These are phyloP conservation scores for Aureobasidium vineae DNA, from an alignment of 2,329 filamentous ascomycete species.

Conservation along the genomic window DNA sequence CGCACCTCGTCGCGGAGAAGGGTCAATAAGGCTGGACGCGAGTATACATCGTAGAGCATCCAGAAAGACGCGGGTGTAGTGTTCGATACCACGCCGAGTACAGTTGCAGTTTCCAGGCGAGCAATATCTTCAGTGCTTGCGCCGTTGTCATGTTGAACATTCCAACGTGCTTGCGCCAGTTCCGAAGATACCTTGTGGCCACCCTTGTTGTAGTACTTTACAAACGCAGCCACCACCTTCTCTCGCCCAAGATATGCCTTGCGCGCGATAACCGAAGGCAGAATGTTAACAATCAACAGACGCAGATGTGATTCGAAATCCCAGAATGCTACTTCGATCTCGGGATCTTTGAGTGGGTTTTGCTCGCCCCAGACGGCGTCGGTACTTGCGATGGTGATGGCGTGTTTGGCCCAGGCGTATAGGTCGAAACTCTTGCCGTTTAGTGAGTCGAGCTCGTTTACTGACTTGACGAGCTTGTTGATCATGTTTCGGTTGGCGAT, in stretches of 20 bases:
- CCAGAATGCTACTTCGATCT: slow-evolving; percentile 43
- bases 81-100: slow-evolving; percentile 41
- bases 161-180: slow-evolving; percentile 33
- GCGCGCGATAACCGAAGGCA: slow-evolving; percentile 41
- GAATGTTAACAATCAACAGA: slow-evolving; percentile 28
- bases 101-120: slow-evolving; percentile 35
- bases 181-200: slow-evolving; percentile 31
- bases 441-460: slow-evolving; percentile 33
- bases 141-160: slow-evolving; percentile 21
- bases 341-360: slow-evolving; percentile 43
- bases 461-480: slow-evolving; percentile 9
- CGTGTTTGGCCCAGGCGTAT: slow-evolving; percentile 42
- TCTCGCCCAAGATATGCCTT: slow-evolving; percentile 42
- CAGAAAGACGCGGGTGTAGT: slow-evolving; percentile 44
- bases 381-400: slow-evolving; percentile 43
- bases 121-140: slow-evolving; percentile 33
- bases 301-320: slow-evolving; percentile 41
- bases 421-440: slow-evolving; percentile 37
- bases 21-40: slow-evolving; percentile 37
- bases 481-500: slow-evolving; percentile 40
- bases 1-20: slow-evolving; percentile 40
- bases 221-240: slow-evolving; percentile 32
- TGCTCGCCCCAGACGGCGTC: slow-evolving; percentile 46
- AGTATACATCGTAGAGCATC: slow-evolving; percentile 42
- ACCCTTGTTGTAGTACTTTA: slow-evolving; percentile 34